Evolutionary conservation across 768 basidiomycete genomes (phyloP), one percentile per base, ranked within the genome.

Genomic region (Tylopilus rubrobrunneus): DNA sequence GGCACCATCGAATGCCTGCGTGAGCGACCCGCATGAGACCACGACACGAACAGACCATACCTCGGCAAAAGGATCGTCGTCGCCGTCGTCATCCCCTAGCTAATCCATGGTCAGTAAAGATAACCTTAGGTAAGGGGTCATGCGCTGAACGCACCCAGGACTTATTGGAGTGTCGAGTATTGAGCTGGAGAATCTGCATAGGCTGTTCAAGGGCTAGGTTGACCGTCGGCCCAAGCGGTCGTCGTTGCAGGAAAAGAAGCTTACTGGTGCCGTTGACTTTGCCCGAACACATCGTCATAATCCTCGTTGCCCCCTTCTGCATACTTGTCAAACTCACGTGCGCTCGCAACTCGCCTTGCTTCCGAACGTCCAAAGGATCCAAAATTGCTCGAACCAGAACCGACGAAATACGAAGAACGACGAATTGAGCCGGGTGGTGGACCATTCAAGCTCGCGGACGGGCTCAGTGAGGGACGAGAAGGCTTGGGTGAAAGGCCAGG

Each of bases 11-110:
- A 19, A 19, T 19, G 19, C 19, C 19, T 19, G 19, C 19, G 19
- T 19, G 19, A 19, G 19, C 19, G 19, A 19, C 19, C 19, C 19
- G 19, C 19, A 19, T 19, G 19, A 19, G 19, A 19, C 19, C 19
- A 19, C 19, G 19, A 19, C 19, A 19, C 19, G 19, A 19, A 19
- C 19, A 19, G 8, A 10, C 45, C 62, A 52, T 60, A 91, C 92
- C 76, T 94, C 92, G 3, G 96, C 94, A 62, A 99, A 99, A 1
- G 97, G 96, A 75, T 99, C 94, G 50, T 93, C 94, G 49, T 93
- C 39, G 39, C 95, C 94, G 53, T 96, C 93, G 3, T 89, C 90
- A 43, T 92, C 92, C 9, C 86, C 86, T 50, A 88, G 72, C 85
- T 89, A 56, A n/a, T 50, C 28, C 10, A 37, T 27, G 42, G 29